Conservation (phyloP, 352 stramenopile species). For the Phytophthora tentaculata region DNA sequence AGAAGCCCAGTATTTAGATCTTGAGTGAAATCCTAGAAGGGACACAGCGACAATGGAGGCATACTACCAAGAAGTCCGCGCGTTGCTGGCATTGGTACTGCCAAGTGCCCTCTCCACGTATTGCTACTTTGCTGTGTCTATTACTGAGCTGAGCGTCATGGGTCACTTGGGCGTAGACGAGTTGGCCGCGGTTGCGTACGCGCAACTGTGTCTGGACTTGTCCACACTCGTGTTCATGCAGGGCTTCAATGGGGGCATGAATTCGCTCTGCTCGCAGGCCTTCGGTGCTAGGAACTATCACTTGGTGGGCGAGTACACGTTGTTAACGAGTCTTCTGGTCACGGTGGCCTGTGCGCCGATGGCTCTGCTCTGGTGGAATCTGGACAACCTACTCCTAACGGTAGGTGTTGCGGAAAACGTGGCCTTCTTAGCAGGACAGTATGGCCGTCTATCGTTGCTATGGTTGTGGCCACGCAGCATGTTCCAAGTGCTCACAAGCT, state of each 20-base stretch:
- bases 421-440: slow-evolving; percentile 54
- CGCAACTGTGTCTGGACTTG: slow-evolving; percentile 79
- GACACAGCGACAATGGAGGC: no score
- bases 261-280: slow-evolving; percentile 85
- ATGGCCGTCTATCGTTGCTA: slow-evolving; percentile 71
- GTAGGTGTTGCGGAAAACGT: slow-evolving; percentile 48
- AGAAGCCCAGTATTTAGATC: no score
- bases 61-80: slow-evolving; percentile 23
- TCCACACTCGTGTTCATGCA: slow-evolving; percentile 83
- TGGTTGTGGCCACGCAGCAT: slow-evolving; percentile 79
- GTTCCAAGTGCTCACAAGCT: slow-evolving; percentile 76
- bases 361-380: slow-evolving; percentile 76
- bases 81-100: slow-evolving; percentile 60
- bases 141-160: slow-evolving; percentile 84
- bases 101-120: slow-evolving; percentile 68
- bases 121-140: slow-evolving; percentile 78
- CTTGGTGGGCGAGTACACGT: slow-evolving; percentile 65
- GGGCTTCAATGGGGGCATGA: slow-evolving; percentile 79
- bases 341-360: slow-evolving; percentile 65
- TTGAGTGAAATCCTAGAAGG: no score
- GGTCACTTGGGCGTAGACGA: slow-evolving; percentile 81
- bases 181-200: slow-evolving; percentile 75
- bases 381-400: slow-evolving; percentile 54
- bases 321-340: slow-evolving; percentile 56
- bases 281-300: slow-evolving; percentile 84